These are phyloP conservation scores for Pseudogymnoascus sp. DNA, from an alignment of 2,329 filamentous ascomycete genomes.

Conservation along the genomic window DNA sequence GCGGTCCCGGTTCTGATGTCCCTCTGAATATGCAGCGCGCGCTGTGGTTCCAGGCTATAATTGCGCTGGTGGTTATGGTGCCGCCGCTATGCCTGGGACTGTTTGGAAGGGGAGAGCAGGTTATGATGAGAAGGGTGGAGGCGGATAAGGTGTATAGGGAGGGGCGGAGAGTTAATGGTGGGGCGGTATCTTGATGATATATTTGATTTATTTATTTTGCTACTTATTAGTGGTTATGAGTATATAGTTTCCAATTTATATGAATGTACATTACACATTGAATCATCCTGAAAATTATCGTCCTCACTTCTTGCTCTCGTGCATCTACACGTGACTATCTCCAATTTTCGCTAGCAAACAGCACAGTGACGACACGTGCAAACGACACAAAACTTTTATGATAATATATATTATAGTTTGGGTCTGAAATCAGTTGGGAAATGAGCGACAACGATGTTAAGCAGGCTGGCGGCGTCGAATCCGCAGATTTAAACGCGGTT, in stretches of 20 bases:
- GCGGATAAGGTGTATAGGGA: slow-evolving; percentile 20
- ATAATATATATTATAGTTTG: not conserved
- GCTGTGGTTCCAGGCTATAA: slow-evolving; percentile 70
- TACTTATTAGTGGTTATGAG: not conserved
- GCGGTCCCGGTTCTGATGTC: slow-evolving; percentile 30
- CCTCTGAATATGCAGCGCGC: slow-evolving; percentile 66
- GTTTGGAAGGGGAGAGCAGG: slow-evolving; percentile 53
- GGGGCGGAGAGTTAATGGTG: slow-evolving; percentile 31
- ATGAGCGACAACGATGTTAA: not conserved
- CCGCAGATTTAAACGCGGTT: slow-evolving; percentile 39
- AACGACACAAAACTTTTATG: not conserved
- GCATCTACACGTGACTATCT: not conserved
- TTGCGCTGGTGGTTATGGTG: slow-evolving; percentile 59
- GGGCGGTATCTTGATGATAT: not conserved
- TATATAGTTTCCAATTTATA: not conserved
- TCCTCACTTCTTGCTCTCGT: not conserved
- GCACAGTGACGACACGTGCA: not conserved
- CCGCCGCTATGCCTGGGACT: slow-evolving; percentile 62
- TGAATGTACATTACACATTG: not conserved
- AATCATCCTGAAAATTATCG: not conserved
- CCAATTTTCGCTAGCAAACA: not conserved
- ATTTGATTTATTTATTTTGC: not conserved
- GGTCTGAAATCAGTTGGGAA: not conserved
- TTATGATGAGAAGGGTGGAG: slow-evolving; percentile 44
- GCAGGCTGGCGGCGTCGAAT: slow-evolving; percentile 38